phyloP scores from a whole-genome alignment of 306 rosid species.

The Rubus parviflorus region DNA sequence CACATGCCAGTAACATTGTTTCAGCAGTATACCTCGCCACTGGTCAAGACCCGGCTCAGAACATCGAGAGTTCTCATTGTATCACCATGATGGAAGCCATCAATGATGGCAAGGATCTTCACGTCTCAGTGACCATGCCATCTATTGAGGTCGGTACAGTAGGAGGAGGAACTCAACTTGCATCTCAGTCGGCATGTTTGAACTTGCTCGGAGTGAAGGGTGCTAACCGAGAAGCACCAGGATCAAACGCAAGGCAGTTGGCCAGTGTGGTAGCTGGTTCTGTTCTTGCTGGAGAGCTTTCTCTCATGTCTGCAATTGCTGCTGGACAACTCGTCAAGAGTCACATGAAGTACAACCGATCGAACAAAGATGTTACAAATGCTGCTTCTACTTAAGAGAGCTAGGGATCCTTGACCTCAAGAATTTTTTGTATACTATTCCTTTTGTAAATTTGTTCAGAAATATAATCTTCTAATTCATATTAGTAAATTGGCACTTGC shows the following conservation, averaged over 20 bases:
- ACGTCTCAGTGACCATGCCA: conserved; percentile 85
- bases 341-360: conserved; percentile 90
- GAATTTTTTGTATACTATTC: background rate
- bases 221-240: conserved; percentile 67
- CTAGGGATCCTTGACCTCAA: background rate
- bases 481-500: background rate
- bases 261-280: conserved; percentile 76
- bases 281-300: conserved; percentile 86
- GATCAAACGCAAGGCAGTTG: conserved; percentile 60
- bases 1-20: conserved; percentile 85
- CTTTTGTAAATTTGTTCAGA: background rate
- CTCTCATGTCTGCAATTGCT: conserved; percentile 84
- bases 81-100: conserved; percentile 86
- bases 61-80: conserved; percentile 83
- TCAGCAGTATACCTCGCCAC: conserved; percentile 76
- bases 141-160: conserved; percentile 89
- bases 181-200: conserved; percentile 84
- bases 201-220: conserved; percentile 83
- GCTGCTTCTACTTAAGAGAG: conserved; percentile 33
- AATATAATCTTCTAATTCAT: background rate
- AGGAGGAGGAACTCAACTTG: conserved; percentile 89
- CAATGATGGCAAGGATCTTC: conserved; percentile 71
- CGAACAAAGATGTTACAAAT: conserved; percentile 50
- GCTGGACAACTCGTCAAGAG: conserved; percentile 87
- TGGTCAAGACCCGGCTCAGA: conserved; percentile 93